A percentile compares a stretch with the other conserved stretches of the same genome.
phyloP scores from a whole-genome alignment of 176 grass and related monocot species.

The Hsuehochloa calcarea region DNA sequence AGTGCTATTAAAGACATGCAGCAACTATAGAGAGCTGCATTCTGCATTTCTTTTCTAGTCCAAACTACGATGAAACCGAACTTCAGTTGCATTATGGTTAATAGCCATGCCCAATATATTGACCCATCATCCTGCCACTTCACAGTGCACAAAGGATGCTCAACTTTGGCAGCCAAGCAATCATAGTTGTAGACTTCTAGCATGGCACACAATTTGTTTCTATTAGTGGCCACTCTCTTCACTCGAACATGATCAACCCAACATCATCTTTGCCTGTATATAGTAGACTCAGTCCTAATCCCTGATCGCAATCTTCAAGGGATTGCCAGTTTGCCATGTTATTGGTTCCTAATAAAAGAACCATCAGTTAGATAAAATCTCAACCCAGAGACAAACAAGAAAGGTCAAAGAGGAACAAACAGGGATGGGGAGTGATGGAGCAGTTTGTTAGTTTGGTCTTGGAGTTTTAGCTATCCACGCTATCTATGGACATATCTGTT shows the following conservation, averaged over 20 bases:
- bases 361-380: neutral
- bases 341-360: neutral
- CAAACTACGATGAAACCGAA: neutral
- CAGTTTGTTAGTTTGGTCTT: neutral
- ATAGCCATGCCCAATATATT: neutral
- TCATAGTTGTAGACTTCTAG: neutral
- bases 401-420: neutral
- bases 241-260: neutral
- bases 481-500: neutral
- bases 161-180: conserved; percentile 6
- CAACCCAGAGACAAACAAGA: conserved; percentile 4
- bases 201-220: neutral
- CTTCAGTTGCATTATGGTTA: conserved; percentile 20
- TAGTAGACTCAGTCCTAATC: neutral
- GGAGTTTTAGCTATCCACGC: neutral
- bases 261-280: neutral
- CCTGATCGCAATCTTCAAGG: neutral
- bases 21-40: neutral
- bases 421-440: neutral
- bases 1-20: neutral
- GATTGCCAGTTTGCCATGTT: neutral
- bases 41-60: neutral
- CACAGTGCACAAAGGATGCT: neutral
- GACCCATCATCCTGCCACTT: neutral
- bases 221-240: neutral